Evolutionary conservation across 129 eudicot species (phyloP).

Genomic region (Artemisia argyi): DNA sequence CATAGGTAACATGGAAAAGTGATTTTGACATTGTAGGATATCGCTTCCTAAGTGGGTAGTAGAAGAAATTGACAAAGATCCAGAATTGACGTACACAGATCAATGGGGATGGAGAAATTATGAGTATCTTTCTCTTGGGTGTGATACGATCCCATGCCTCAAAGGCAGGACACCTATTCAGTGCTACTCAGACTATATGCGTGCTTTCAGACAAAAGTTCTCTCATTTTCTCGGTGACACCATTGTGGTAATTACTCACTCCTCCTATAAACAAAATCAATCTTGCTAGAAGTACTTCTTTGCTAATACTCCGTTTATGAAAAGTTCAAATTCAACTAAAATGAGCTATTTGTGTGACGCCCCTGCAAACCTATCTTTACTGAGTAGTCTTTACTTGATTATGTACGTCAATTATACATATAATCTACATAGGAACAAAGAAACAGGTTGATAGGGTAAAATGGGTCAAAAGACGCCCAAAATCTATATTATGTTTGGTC

Average conservation of each 20-base stretch:
- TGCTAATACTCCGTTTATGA: no score
- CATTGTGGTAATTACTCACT: slow-evolving; percentile 51
- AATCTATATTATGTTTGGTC: no score
- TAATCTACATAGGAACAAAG: no score
- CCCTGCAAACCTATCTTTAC: no score
- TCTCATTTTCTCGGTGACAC: slow-evolving; percentile 81
- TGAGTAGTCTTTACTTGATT: no score
- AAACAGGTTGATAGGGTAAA: no score
- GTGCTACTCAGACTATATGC: slow-evolving; percentile 55
- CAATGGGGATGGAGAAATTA: slow-evolving; percentile 95
- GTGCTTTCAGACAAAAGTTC: slow-evolving; percentile 53
- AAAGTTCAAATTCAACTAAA: neutral
- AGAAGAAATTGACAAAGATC: slow-evolving; percentile 55
- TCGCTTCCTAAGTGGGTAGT: slow-evolving; percentile 92
- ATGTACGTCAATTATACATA: no score
- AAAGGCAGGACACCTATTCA: slow-evolving; percentile 92
- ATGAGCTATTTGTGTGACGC: no score
- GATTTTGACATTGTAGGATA: slow-evolving; percentile 37
- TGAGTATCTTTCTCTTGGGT: slow-evolving; percentile 82
- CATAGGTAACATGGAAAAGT: no score
- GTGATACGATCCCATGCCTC: slow-evolving; percentile 74
- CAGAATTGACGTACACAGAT: slow-evolving; percentile 88
- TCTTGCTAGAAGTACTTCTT: no score
- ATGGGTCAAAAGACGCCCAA: no score
- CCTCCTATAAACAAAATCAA: no score